Conservation (phyloP, 352 stramenopile genomes). For the Globisporangium alternatum region DNA sequence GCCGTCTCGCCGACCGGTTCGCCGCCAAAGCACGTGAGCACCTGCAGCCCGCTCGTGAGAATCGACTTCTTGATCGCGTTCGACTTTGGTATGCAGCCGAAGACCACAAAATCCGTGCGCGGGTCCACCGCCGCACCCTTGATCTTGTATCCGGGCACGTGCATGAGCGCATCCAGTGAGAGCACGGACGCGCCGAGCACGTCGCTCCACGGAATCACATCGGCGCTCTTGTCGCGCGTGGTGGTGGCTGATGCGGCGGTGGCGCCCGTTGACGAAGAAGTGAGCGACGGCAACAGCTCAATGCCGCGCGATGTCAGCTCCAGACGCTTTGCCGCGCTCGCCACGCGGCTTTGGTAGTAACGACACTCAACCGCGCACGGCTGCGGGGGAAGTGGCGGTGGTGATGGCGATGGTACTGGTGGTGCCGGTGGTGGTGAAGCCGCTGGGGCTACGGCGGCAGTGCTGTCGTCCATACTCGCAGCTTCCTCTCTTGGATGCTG, state of each 20-base stretch:
- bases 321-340: constrained; percentile 10
- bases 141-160: constrained; percentile 10
- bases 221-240: constrained; percentile 4
- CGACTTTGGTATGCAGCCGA: constrained; percentile 17
- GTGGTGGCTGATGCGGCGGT: background rate
- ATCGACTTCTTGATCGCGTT: constrained; percentile 15
- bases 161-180: background rate
- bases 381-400: background rate
- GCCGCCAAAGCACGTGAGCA: constrained; percentile 12
- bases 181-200: constrained; percentile 14
- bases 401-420: background rate
- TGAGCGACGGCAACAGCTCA: background rate
- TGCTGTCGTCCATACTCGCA: constrained; percentile 2
- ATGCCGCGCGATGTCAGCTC: constrained; percentile 12
- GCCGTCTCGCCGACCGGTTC: background rate
- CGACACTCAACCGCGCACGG: constrained; percentile 13
- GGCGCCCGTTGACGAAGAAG: background rate
- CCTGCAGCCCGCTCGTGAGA: constrained; percentile 11
- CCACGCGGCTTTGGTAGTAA: constrained; percentile 15
- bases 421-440: background rate
- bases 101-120: constrained; percentile 14
- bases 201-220: constrained; percentile 15
- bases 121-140: background rate
- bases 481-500: background rate
- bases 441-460: background rate